phyloP scores from a whole-genome alignment of 2,329 filamentous ascomycete genomes.

The Talaromyces sp. region DNA sequence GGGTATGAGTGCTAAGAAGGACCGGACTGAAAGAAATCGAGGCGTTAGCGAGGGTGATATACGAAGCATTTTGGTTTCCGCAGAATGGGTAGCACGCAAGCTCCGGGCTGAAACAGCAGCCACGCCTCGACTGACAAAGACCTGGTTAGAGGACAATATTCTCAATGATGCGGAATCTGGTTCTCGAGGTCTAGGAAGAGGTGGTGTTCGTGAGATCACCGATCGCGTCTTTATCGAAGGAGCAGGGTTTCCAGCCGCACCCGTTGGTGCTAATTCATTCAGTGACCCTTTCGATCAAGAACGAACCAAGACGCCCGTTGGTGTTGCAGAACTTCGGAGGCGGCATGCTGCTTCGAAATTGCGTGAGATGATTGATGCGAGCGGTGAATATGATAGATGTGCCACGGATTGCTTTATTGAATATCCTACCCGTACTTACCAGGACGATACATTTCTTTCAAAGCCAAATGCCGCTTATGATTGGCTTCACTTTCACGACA shows the following conservation, averaged over 20 bases:
- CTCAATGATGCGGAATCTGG: constrained; percentile 52
- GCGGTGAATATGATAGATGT: constrained; percentile 61
- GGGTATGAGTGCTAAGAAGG: constrained; percentile 60
- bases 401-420: constrained; percentile 72
- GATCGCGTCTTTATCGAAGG: constrained; percentile 65
- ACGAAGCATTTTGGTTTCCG: constrained; percentile 61
- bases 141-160: constrained; percentile 60
- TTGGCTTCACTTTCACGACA: constrained; percentile 93
- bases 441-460: constrained; percentile 85
- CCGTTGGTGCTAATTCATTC: constrained; percentile 37
- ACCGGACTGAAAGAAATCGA: constrained; percentile 44
- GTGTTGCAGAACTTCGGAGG: constrained; percentile 59
- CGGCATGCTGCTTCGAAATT: constrained; percentile 57
- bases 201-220: constrained; percentile 62
- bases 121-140: constrained; percentile 48
- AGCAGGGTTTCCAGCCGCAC: constrained; percentile 55
- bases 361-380: constrained; percentile 60
- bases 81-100: constrained; percentile 63
- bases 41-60: constrained; percentile 56
- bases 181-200: constrained; percentile 59
- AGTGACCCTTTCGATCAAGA: constrained; percentile 32
- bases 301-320: constrained; percentile 39
- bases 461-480: constrained; percentile 88
- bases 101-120: constrained; percentile 45
- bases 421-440: constrained; percentile 83